Evolutionary conservation across 139 green algal species (phyloP), one percentile per base, ranked within the genome.

Genomic region (Chlorella sp.): DNA sequence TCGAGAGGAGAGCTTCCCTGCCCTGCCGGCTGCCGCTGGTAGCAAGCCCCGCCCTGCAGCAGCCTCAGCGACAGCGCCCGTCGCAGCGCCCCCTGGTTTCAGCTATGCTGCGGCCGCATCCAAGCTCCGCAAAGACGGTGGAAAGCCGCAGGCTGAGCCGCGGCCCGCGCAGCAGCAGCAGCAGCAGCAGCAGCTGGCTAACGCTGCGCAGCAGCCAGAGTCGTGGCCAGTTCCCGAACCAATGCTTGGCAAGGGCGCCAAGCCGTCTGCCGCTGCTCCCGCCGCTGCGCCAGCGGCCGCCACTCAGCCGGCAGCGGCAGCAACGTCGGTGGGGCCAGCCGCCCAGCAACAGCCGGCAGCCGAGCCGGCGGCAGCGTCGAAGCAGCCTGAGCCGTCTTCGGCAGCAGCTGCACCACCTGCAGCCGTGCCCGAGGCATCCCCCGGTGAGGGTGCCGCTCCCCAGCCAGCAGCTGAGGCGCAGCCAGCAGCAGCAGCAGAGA

Each of bases 31-130:
- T 36, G 79, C 43, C 20, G 64, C 64, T 17, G 30, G 24, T 3
- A 22, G 16, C 44, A 75, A 76, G 44, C 30, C 79, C 13, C 51
- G 51, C 51, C 51, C 16, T 2, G 51, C 51, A 14, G 24, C 43
- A 17, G 40, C 58, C 26, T 0, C 40, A 17, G 60, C 28, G 1
- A 30, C 34, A 48, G 77, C 26, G 8, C 34, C 58, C 34, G 56
- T 26, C 8, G 41, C 60, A 40, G 40, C 7, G 0, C 8, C 51
- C 2, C 16, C n/a, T 9, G 32, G 75, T 0, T 36, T 54, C 32
- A 73, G 60, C 58, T 73, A 73, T n/a, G 77, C 77, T 41, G 77
- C 77, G 1, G 77, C 58, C n/a, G 77, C 77, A 28, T 48, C 73
- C 43, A 82, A 82, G 54, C 19, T 56, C 0, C 77, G 38, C 1